Evolutionary conservation across 352 stramenopile species (phyloP).

Genomic region (Peronospora farinosa): DNA sequence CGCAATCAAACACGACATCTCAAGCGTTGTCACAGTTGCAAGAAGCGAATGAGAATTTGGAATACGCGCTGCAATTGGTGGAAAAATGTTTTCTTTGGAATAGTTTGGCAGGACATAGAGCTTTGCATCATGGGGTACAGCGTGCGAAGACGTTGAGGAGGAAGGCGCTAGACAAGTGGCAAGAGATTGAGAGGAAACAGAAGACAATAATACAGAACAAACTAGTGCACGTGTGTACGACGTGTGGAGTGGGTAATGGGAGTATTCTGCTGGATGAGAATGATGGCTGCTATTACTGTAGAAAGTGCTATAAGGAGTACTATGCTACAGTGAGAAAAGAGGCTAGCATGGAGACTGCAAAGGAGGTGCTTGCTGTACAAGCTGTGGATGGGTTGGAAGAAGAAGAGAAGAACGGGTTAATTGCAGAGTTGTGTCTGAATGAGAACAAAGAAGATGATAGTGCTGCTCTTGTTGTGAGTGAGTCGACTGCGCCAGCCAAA

Average conservation of each 20-base stretch:
- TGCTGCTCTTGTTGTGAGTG: conserved; percentile 2
- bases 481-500: conserved; percentile 1
- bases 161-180: conserved; percentile 14
- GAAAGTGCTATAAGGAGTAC: conserved; percentile 58
- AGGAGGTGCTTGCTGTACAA: background rate
- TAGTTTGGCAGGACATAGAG: conserved; percentile 19
- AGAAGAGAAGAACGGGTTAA: background rate
- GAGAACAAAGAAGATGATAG: background rate
- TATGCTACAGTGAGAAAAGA: conserved; percentile 31
- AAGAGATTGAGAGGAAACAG: background rate
- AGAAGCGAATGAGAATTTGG: conserved; percentile 34
- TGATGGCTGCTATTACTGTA: conserved; percentile 66
- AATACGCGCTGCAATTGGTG: conserved; percentile 50
- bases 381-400: background rate
- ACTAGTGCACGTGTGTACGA: conserved; percentile 31
- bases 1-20: background rate
- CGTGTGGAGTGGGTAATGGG: conserved; percentile 28
- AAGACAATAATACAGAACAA: background rate
- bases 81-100: conserved; percentile 30
- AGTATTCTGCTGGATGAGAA: conserved; percentile 49
- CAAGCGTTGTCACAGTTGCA: conserved; percentile 7
- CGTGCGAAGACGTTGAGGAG: conserved; percentile 15
- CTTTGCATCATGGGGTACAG: conserved; percentile 27
- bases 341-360: background rate
- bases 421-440: background rate